Percentiles rank a stretch among this genome's conserved stretches.
These are phyloP conservation scores for Dipodascopsis tothii DNA, from an alignment of 805 yeast species.

Conservation along the genomic window DNA sequence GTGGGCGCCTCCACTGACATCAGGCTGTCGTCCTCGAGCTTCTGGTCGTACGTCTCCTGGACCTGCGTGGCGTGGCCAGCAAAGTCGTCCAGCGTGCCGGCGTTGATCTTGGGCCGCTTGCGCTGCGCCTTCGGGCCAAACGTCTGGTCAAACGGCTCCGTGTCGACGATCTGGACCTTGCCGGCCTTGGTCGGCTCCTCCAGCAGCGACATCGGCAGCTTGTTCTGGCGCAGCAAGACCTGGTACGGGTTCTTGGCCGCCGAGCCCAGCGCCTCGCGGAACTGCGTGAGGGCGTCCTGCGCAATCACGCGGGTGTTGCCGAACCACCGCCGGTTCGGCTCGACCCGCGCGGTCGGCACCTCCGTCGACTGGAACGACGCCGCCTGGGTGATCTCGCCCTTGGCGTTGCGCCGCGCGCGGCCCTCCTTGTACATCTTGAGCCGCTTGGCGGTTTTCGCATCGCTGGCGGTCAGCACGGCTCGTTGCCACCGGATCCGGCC, in stretches of 20 bases:
- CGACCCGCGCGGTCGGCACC: slow-evolving; percentile 84
- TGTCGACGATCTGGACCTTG: slow-evolving; percentile 71
- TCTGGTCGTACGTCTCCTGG: slow-evolving; percentile 58
- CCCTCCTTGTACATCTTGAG: slow-evolving; percentile 91
- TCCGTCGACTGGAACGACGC: slow-evolving; percentile 84
- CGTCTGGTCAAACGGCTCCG: slow-evolving; percentile 71
- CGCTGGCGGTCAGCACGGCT: no score
- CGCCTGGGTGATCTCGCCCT: slow-evolving; percentile 79
- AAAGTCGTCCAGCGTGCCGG: slow-evolving; percentile 71
- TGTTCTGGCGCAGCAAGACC: slow-evolving; percentile 78
- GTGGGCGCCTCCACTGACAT: slow-evolving; percentile 68
- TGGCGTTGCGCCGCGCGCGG: slow-evolving; percentile 73
- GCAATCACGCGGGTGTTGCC: slow-evolving; percentile 96
- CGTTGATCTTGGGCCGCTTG: slow-evolving; percentile 67
- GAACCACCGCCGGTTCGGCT: slow-evolving; percentile 95
- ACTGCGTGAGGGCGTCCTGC: slow-evolving; percentile 90
- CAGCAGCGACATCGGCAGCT: slow-evolving; percentile 87
- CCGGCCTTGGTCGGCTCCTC: slow-evolving; percentile 77
- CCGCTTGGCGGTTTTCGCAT: slow-evolving; percentile 84
- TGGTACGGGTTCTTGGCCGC: slow-evolving; percentile 76
- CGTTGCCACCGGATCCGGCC: no score
- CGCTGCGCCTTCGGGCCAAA: slow-evolving; percentile 95
- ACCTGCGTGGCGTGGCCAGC: slow-evolving; percentile 53
- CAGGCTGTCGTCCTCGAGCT: slow-evolving; percentile 43
- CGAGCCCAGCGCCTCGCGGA: slow-evolving; percentile 88